phyloP scores from a whole-genome alignment of 2,329 filamentous ascomycete genomes.

The Chrysoporthe cubensis region DNA sequence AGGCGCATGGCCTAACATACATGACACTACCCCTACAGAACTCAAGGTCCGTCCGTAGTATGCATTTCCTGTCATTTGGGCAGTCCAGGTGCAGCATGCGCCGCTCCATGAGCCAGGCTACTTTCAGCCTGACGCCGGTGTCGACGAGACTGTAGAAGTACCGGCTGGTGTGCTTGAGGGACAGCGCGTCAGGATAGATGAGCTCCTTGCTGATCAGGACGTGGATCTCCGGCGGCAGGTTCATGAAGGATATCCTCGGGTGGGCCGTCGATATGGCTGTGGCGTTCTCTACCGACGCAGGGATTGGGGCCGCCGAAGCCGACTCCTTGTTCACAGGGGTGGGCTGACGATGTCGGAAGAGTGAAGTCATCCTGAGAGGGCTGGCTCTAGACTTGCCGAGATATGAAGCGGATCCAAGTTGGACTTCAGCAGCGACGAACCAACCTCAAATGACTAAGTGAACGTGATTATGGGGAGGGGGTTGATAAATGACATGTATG shows the following conservation, averaged over 20 bases:
- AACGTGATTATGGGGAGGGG: neutral
- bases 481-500: neutral
- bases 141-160: constrained; percentile 68
- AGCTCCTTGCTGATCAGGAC: constrained; percentile 63
- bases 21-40: constrained; percentile 65
- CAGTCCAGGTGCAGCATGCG: constrained; percentile 67
- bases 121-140: constrained; percentile 67
- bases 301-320: neutral
- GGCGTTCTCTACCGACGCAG: neutral
- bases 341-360: neutral
- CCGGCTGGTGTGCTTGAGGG: constrained; percentile 67
- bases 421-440: neutral
- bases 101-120: constrained; percentile 70
- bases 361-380: constrained; percentile 7
- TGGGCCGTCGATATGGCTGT: neutral
- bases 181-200: constrained; percentile 72
- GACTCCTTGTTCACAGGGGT: neutral
- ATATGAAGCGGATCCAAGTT: too few species aligned
- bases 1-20: constrained; percentile 42
- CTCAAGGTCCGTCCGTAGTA: constrained; percentile 60
- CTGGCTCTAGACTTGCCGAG: neutral
- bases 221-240: constrained; percentile 70
- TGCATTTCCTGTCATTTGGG: constrained; percentile 61
- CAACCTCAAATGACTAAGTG: neutral
- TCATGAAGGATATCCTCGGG: constrained; percentile 43